phyloP scores from a whole-genome alignment of 371 early-diverging fungal genomes.

The Mucor lusitanicus region DNA sequence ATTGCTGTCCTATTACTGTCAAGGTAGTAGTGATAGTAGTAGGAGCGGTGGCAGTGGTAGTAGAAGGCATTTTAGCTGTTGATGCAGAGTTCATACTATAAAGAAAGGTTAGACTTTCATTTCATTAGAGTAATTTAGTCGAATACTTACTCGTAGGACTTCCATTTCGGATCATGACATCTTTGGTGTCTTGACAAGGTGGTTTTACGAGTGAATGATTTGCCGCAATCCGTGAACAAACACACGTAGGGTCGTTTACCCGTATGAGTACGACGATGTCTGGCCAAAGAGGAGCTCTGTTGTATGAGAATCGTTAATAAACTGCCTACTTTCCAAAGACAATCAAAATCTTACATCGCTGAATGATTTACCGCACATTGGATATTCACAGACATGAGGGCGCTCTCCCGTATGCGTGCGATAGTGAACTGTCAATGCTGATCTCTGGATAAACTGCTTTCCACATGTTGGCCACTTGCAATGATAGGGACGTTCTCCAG shows the following conservation, averaged over 20 bases:
- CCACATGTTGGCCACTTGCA: slow-evolving; percentile 68
- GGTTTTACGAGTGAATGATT: slow-evolving; percentile 69
- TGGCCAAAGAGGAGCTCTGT: slow-evolving; percentile 49
- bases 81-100: neutral
- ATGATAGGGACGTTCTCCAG: slow-evolving; percentile 69
- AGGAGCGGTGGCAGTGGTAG: neutral
- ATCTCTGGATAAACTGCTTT: slow-evolving; percentile 79
- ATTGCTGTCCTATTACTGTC: slow-evolving; percentile 1
- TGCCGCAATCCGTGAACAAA: slow-evolving; percentile 50
- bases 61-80: neutral
- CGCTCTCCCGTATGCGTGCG: slow-evolving; percentile 82
- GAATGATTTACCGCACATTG: slow-evolving; percentile 59
- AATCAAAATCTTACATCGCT: slow-evolving; percentile 49
- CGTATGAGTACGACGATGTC: slow-evolving; percentile 54
- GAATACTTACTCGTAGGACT: slow-evolving; percentile 24
- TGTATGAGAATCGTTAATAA: neutral
- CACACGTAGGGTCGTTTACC: slow-evolving; percentile 53
- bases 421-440: slow-evolving; percentile 79
- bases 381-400: slow-evolving; percentile 72
- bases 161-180: slow-evolving; percentile 45
- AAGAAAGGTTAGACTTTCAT: neutral
- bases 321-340: neutral
- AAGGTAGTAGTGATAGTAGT: slow-evolving; percentile 1
- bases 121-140: neutral
- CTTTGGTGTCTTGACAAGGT: slow-evolving; percentile 69